Evolutionary conservation across 2,329 filamentous ascomycete species (phyloP), one percentile per base, ranked within the genome.

Genomic region (Aspergillus sp.): DNA sequence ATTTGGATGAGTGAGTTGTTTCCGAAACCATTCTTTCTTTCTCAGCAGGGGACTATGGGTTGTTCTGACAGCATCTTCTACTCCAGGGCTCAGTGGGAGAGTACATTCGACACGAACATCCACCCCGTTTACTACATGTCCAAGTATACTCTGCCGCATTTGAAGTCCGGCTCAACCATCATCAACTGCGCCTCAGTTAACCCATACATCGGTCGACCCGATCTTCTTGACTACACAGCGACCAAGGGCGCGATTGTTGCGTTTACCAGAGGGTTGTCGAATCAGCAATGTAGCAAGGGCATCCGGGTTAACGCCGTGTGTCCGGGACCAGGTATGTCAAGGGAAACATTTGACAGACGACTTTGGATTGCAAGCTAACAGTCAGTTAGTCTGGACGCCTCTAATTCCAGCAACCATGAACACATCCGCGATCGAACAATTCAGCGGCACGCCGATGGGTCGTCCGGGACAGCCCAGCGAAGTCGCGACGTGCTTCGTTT

Each of bases 111-210:
- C 74, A 90, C 87, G 48, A 96, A 95, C 77, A 92, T 95, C 68
- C 88, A 93, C 73, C 84, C 89, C 3, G 88, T 86, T 78, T 95
- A 92, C 80, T 93, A 87, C 77, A 80, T 93, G 37, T 83, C 90
- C 59, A 95, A 95, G 73, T 91, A 93, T 69, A 76, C 82, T 12
- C 80, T 95, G 11, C 86, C 86, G 0, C 88, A 93, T 74, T 89
- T 95, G 86, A 84, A 85, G 68, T 73, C 74, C n/a, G 90, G 91
- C 37, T 82, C 85, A 56, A 87, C 85, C 25, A 91, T 96, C 72
- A 91, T 96, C 82, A 95, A 93, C 79, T 92, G 91, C 70, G 87
- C 90, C 45, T 92, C 89, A 33, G 87, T 95, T 71, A 93, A 93
- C 72, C 89, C 87, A 25, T 95, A 93, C 76, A 84, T 92, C 57